These are phyloP conservation scores for Filosporella fistucella DNA, from an alignment of 495 filamentous ascomycete genomes.

Conservation along the genomic window DNA sequence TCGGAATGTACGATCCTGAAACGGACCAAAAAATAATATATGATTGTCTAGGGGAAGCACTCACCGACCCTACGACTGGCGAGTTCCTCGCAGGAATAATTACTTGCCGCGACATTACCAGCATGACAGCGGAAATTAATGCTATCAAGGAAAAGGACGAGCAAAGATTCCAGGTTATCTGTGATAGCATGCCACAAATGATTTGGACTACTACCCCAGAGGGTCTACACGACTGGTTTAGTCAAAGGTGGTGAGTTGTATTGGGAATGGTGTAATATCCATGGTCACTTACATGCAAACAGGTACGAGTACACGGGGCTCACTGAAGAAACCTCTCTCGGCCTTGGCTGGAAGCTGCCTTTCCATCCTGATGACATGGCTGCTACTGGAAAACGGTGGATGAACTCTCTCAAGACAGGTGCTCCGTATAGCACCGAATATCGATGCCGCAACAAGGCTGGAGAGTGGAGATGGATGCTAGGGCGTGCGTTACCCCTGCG, in stretches of 20 bases:
- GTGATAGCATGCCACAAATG: conserved; percentile 66
- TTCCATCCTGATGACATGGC: conserved; percentile 56
- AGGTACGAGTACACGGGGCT: conserved; percentile 64
- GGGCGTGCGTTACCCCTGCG: conserved; percentile 58
- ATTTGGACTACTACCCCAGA: conserved; percentile 60
- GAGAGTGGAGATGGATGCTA: conserved; percentile 70
- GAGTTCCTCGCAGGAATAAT: conserved; percentile 65
- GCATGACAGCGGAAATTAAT: conserved; percentile 48
- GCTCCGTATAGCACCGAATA: conserved; percentile 63
- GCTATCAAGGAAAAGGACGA: conserved; percentile 59
- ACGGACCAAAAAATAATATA: conserved; percentile 41
- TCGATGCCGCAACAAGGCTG: conserved; percentile 54
- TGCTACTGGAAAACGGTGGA: conserved; percentile 45
- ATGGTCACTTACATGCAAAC: background rate
- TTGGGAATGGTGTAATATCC: background rate
- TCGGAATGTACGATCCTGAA: conserved; percentile 54
- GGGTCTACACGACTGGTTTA: conserved; percentile 62
- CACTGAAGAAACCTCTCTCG: conserved; percentile 43
- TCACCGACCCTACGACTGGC: conserved; percentile 54
- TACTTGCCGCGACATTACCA: conserved; percentile 62
- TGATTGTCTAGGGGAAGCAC: conserved; percentile 54
- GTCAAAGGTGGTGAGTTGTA: conserved; percentile 46
- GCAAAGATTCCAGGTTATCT: conserved; percentile 62
- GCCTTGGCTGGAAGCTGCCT: conserved; percentile 33
- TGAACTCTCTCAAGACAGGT: conserved; percentile 54